These are phyloP conservation scores for Osmanthus fragrans DNA, from an alignment of 257 asterid species.

Conservation along the genomic window DNA sequence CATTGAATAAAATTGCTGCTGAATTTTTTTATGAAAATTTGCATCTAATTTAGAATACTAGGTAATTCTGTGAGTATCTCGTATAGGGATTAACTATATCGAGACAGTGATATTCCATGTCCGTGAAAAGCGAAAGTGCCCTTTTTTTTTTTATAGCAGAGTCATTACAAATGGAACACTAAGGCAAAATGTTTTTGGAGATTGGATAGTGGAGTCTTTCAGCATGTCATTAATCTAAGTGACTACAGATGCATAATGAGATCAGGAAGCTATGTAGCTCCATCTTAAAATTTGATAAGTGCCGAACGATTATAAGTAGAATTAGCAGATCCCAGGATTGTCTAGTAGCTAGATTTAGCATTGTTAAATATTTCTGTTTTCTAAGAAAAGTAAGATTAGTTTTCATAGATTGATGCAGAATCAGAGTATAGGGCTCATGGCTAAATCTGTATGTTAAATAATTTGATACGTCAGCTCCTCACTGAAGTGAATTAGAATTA, in stretches of 20 bases:
- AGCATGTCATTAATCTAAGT: not conserved
- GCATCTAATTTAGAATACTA: not conserved
- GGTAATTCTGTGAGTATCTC: not conserved
- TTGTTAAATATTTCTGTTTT: too few relatives aligned
- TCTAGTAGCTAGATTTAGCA: not conserved
- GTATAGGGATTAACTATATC: conserved; percentile 1
- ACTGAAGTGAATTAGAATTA: too few relatives aligned
- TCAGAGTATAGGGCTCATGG: too few relatives aligned
- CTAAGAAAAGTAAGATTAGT: too few relatives aligned
- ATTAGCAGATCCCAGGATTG: not conserved
- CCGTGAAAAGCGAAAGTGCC: not conserved
- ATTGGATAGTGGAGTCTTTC: not conserved
- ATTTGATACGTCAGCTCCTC: too few relatives aligned
- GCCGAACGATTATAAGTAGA: not conserved
- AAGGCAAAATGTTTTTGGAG: not conserved
- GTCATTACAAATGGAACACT: not conserved
- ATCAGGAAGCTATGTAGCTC: not conserved
- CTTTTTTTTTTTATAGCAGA: not conserved
- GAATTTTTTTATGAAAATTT: not conserved
- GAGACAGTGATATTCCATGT: not conserved
- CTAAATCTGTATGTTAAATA: too few relatives aligned
- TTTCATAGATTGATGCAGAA: too few relatives aligned
- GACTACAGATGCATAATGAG: not conserved
- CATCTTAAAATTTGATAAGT: not conserved
- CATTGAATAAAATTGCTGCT: not conserved